phyloP scores from a whole-genome alignment of 495 filamentous ascomycete species.

The Daldinia concentrica region DNA sequence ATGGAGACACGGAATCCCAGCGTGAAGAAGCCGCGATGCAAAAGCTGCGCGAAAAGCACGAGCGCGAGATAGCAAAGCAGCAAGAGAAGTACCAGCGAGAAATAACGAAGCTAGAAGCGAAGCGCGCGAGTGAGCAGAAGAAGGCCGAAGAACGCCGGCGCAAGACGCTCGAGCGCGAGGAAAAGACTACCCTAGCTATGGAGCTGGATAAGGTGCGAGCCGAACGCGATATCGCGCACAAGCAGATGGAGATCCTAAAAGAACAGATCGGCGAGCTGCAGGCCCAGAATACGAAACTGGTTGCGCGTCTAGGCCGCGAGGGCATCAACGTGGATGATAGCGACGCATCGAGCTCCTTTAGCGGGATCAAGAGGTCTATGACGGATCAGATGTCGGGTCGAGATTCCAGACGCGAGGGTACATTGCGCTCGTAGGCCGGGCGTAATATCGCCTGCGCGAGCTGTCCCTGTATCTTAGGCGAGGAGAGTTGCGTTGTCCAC shows the following conservation, averaged over 20 bases:
- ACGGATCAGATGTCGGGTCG: conserved; percentile 14
- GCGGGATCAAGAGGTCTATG: conserved; percentile 22
- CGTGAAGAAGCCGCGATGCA: conserved; percentile 59
- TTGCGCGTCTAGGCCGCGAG: conserved; percentile 59
- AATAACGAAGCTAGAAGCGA: conserved; percentile 68
- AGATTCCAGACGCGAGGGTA: not conserved
- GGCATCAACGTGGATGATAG: conserved; percentile 36
- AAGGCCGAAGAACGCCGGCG: conserved; percentile 67
- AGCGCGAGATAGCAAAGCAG: conserved; percentile 66
- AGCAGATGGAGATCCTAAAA: conserved; percentile 69
- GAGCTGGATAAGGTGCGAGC: conserved; percentile 63
- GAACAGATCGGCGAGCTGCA: conserved; percentile 72
- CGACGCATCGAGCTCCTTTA: not conserved
- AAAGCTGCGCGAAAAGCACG: conserved; percentile 68
- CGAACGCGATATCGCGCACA: conserved; percentile 65
- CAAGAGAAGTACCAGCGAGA: conserved; percentile 72
- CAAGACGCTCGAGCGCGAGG: conserved; percentile 65
- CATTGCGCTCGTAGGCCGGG: not conserved
- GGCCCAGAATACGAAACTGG: conserved; percentile 69
- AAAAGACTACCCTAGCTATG: conserved; percentile 55
- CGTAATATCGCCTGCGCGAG: not conserved
- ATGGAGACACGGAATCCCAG: conserved; percentile 15
- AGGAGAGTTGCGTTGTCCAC: not conserved
- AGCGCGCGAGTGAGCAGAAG: conserved; percentile 66
- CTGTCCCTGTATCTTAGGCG: not conserved